Base-by-base conservation (phyloP, 78 protist genomes). In the Protostelium mycophagum region DNA sequence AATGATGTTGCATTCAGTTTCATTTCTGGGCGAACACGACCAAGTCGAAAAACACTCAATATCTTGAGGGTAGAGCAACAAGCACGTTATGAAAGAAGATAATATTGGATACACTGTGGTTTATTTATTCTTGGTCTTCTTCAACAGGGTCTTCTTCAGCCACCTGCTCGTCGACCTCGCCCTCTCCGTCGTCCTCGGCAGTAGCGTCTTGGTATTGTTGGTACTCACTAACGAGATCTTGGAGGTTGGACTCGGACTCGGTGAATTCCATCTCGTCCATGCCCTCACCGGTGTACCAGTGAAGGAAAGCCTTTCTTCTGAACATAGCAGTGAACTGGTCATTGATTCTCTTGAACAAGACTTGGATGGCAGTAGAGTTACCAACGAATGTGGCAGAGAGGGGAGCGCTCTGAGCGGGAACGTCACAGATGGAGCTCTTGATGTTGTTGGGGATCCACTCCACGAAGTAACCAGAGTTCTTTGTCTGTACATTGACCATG, bases 391-490 rank as follows among this genome's bases (percentile, higher is more conserved):
- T 96, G 87, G 90, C 95, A 23, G 98, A 63, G 98, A 98, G 97
- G 94, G 97, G 96, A 88, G 95, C 92, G 38, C 98, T 98, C 88
- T 86, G 91, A 16, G 99, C 98, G 0, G 99, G 98, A 86, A 98
- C 87, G 93, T 97, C 98, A 89, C 99, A 97, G 39, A 98, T 94
- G 85, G 95, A 38, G 84, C 94, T 91, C 97, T 98, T 98, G 98
- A 98, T 86, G 96, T 97, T 97, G 96, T 97, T 95, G 90, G 99
- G 99, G 93, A 97, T 97, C 99, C 99, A 98, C 91, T 97, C 99
- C 38, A 98, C 99, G 86, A 97, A 98, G 94, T 97, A 93, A 23
- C 94, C 38, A 87, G 87, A 28, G 97, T 96, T 96, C 97, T 98
- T 98, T 36, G 1, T 89, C 94, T 95, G 98, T 38, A 97, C 93